Evolutionary conservation across 371 early-diverging fungal species (phyloP).

Genomic region (Rhizopus sp.): DNA sequence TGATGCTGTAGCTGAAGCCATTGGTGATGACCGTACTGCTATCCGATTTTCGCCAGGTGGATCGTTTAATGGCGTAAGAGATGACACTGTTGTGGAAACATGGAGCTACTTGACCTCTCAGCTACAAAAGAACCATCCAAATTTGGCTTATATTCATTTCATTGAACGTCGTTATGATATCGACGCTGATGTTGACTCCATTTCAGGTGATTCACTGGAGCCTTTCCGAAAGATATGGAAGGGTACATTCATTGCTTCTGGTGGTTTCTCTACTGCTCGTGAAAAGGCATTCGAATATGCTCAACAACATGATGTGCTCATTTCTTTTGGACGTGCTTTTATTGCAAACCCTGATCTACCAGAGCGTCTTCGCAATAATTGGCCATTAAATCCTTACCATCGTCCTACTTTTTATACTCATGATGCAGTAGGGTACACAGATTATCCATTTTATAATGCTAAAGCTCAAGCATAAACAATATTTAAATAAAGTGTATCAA

Average conservation of each 20-base stretch:
- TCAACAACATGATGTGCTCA: conserved; percentile 12
- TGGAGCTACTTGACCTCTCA: conserved; percentile 27
- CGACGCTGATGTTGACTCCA: conserved; percentile 5
- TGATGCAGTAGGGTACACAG: conserved; percentile 22
- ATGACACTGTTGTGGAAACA: conserved; percentile 30
- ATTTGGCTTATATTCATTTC: conserved; percentile 38
- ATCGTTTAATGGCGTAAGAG: conserved; percentile 26
- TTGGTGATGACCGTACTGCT: conserved; percentile 27
- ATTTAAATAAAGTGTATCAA: too few species aligned
- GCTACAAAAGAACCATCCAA: conserved; percentile 22
- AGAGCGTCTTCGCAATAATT: conserved; percentile 13
- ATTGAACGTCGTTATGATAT: conserved; percentile 28
- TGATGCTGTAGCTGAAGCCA: conserved; percentile 44
- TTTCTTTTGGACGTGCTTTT: conserved; percentile 26
- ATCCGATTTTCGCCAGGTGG: conserved; percentile 27
- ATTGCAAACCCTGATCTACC: conserved; percentile 30
- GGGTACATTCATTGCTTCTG: conserved; percentile 35
- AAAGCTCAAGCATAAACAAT: too few species aligned
- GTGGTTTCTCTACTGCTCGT: conserved; percentile 25
- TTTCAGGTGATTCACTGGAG: conserved; percentile 11
- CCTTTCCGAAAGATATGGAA: conserved; percentile 37
- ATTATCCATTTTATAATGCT: conserved; percentile 12
- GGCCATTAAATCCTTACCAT: conserved; percentile 12
- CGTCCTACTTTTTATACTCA: conserved; percentile 22
- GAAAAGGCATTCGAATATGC: conserved; percentile 13